Evolutionary conservation across 805 yeast genomes (phyloP), one percentile per base, ranked within the genome.

Genomic region (Candida nonsorbophila): DNA sequence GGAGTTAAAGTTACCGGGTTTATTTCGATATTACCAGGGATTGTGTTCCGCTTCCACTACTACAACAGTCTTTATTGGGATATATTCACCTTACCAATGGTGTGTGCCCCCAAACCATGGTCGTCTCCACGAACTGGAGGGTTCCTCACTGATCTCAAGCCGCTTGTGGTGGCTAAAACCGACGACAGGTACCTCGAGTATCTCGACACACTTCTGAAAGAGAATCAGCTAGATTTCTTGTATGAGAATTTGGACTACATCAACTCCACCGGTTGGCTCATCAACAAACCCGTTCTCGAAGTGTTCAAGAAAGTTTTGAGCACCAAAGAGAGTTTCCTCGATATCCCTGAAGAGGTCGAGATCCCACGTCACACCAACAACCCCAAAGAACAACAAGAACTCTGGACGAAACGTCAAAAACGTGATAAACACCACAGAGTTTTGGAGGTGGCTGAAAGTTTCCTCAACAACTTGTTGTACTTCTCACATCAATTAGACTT

Each of bases 41-140:
- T n/a, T n/a, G n/a, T n/a, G n/a, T n/a, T n/a, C n/a, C n/a, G n/a
- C n/a, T n/a, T n/a, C n/a, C n/a, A n/a, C n/a, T n/a, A n/a, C n/a
- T n/a, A n/a, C n/a, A n/a, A n/a, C n/a, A n/a, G n/a, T n/a, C n/a
- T n/a, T n/a, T n/a, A n/a, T n/a, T n/a, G n/a, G n/a, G n/a, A n/a
- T n/a, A n/a, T n/a, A n/a, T n/a, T n/a, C n/a, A n/a, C n/a, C n/a
- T 34, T 63, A 5, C 71, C 71, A 1, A 63, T 65, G 69, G 17
- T 65, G 6, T 36, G 40, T 17, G 61, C 64, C 5, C 69, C 71
- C 1, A 47, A 47, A 30, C 42, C 44, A 6, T 63, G 69, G 69
- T 36, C 39, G 0, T 32, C 47, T 7, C 62, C 66, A 3, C 32
- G 19, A 1, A 33, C 37, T 5, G 71, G 71, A 1, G 71, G 69